Evolutionary conservation across 139 green algal species (phyloP), one percentile per base, ranked within the genome.

Genomic region (Gonium pectorale): DNA sequence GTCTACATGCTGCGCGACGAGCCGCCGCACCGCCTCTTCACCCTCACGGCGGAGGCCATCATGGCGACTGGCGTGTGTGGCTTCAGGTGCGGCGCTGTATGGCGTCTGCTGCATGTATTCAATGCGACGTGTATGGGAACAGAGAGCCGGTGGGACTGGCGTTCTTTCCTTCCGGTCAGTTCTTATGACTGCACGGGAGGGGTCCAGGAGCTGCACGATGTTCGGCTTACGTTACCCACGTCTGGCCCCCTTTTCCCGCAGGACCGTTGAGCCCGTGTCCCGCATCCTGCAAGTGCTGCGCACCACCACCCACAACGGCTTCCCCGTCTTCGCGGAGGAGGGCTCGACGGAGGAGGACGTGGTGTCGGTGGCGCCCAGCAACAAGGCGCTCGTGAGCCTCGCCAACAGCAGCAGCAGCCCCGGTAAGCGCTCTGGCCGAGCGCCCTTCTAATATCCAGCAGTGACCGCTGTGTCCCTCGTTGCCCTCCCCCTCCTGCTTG

Each of bases 301-400:
- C 15, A 60, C 38, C 81, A 95, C 89, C 29, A 92, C 80, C 0
- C 95, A 98, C 92, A 98, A 98, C 89, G 96, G 95, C 56, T 99
- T 98, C 88, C 95, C 96, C 0, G 93, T 99, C 31, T 88, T 95
- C 11, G 82, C 81, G 46, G 62, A 85, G 26, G 84, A 89, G 31
- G 38, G 59, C 19, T 17, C 68, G 52, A 54, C 82, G 3, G 67
- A 87, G n/a, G 46, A 54, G 3, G 43, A 15, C 41, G 82, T 41
- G 6, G 41, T 82, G 4, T 37, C 41, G 29, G 75, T 72, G 41
- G 59, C 35, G 52, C 54, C 54, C 51, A 81, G 73, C 75, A 37
- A 40, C 41, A 44, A 62, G 59, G 40, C 75, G 7, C 59, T 82
- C 15, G n/a, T 71, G 19, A 38, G 21, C 40, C 26, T 62, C 24